Percentiles rank a stretch among this genome's conserved stretches.
Evolutionary conservation across 2,329 filamentous ascomycete species (phyloP).

Genomic region (Xylaria sp.): DNA sequence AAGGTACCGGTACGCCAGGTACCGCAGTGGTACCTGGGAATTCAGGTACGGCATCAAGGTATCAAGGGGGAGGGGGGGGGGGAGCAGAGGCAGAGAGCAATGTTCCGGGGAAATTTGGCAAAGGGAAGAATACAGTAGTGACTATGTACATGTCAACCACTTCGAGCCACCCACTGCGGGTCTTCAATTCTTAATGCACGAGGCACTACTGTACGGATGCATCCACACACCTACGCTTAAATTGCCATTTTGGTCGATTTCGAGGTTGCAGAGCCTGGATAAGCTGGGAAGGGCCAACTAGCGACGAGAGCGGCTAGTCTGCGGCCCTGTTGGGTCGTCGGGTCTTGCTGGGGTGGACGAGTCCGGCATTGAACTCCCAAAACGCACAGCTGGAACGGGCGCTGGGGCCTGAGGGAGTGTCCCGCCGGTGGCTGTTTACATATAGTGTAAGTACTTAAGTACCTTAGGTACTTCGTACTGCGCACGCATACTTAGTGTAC

Average conservation of each 20-base stretch:
- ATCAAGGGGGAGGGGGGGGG: slow-evolving; percentile 44
- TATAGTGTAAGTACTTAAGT: no score
- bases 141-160: slow-evolving; percentile 34
- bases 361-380: slow-evolving; percentile 33
- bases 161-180: slow-evolving; percentile 39
- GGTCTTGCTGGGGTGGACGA: slow-evolving; percentile 20
- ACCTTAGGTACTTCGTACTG: no score
- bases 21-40: slow-evolving; percentile 41
- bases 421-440: not conserved
- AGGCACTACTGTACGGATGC: slow-evolving; percentile 28
- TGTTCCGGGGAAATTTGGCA: slow-evolving; percentile 49
- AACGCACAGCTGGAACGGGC: slow-evolving; percentile 37
- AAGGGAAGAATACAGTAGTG: slow-evolving; percentile 21
- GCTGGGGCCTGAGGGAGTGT: slow-evolving; percentile 7
- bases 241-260: slow-evolving; percentile 36
- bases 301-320: slow-evolving; percentile 31
- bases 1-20: slow-evolving; percentile 22
- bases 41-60: slow-evolving; percentile 28
- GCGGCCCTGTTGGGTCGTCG: slow-evolving; percentile 16
- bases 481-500: not conserved
- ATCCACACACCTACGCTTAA: slow-evolving; percentile 39
- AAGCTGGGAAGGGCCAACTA: slow-evolving; percentile 19
- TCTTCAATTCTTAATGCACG: slow-evolving; percentile 45
- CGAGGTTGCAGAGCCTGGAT: slow-evolving; percentile 35
- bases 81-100: no score